phyloP scores from a whole-genome alignment of 305 asterid species.

The Solanum chacoense region DNA sequence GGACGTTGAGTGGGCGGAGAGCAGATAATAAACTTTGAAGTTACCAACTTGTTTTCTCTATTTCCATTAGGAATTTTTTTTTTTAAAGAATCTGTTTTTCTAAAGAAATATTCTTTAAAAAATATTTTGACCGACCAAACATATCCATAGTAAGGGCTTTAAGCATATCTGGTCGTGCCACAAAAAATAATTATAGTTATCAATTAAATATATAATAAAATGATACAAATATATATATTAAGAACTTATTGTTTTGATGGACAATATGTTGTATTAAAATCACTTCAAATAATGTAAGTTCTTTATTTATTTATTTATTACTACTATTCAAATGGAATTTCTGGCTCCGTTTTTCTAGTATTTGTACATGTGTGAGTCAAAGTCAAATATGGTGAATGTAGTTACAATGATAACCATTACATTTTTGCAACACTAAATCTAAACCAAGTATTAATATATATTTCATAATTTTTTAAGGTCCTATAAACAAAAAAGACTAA shows the following conservation, averaged over 20 bases:
- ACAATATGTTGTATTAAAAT: neutral
- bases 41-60: too few species aligned
- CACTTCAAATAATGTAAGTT: neutral
- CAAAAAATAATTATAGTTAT: neutral
- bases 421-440: neutral
- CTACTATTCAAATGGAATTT: neutral
- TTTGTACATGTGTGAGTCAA: neutral
- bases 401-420: neutral
- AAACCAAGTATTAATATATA: neutral
- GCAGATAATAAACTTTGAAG: too few species aligned
- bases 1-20: neutral
- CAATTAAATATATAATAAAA: neutral
- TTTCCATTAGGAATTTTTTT: too few species aligned
- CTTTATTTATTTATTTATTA: neutral
- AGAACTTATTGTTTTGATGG: neutral
- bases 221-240: neutral
- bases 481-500: neutral
- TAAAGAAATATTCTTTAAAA: too few species aligned
- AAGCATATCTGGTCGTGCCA: neutral
- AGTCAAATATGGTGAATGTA: neutral
- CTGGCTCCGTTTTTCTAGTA: neutral
- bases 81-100: too few species aligned
- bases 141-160: neutral
- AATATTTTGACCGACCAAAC: too few species aligned
- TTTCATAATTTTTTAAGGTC: neutral